Base-by-base conservation (phyloP, 1,139 yeast species). In the Kluyveromyces sp. region DNA sequence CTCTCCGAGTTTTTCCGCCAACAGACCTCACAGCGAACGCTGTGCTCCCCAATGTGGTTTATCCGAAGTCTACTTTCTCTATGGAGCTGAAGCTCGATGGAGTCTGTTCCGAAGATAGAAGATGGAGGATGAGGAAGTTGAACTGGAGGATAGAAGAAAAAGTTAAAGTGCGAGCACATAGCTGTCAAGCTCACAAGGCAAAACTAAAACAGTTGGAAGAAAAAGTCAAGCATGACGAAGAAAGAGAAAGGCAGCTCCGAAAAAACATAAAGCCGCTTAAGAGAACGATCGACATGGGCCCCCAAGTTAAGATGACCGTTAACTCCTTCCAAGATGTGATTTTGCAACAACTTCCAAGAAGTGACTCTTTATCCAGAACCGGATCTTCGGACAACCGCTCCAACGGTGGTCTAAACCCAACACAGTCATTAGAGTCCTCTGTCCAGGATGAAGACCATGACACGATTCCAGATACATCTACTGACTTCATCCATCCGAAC, bases 81-180 rank as follows among this genome's bases (percentile, higher is more conserved):
- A 72, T 92, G 26, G 96, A 88, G 57, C 68, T 92, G 57, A 77
- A 80, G 50, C 65, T 94, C 53, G 94, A 88, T 52, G 92, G 95
- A 47, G 75, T 92, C 22, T 77, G 82, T 1, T 66, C 71, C 33
- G 70, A 66, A 12, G 75, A 71, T 49, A 72, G 88, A 51, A 73
- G 96, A 51, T 92, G 98, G 98, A 75, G 94, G 62, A 82, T 94
- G 89, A 74, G 96, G 43, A 85, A 88, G 61, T 65, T 92, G 42
- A 74, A 73, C 46, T 92, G 98, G 97, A 74, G 88, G 54, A 73
- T 92, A n/a, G 96, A 89, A 58, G 98, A 92, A 61, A 74, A 73
- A 39, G 73, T 80, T 12, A 78, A 80, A 54, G 71, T 87, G 28
- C 70, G 75, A 50, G 75, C 80, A 1, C 62, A 70, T 50, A 67